Conservation (phyloP, 1,284 basidiomycete genomes). For the Microbotryomycetes sp. region DNA sequence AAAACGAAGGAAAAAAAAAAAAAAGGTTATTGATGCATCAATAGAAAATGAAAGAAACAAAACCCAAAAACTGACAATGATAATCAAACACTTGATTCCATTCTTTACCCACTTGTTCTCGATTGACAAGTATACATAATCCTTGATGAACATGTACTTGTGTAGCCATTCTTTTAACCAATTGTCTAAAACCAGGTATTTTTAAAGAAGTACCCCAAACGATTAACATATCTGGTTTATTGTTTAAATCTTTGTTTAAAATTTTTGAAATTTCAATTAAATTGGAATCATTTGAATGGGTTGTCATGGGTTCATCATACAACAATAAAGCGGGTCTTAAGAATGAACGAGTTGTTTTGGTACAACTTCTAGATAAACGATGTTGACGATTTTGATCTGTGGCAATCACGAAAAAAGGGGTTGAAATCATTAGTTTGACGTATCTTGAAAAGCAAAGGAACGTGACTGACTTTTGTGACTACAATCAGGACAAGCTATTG, state of each 20-base stretch:
- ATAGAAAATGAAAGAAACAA: too few species aligned
- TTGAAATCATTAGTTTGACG: neutral
- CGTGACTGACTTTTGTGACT: slow-evolving; percentile 14
- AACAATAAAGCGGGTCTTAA: slow-evolving; percentile 82
- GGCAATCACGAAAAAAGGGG: slow-evolving; percentile 1
- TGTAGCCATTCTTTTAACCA: slow-evolving; percentile 88
- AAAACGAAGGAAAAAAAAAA: too few species aligned
- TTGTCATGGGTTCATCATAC: slow-evolving; percentile 62
- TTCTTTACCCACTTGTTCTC: slow-evolving; percentile 64
- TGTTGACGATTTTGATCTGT: too few species aligned
- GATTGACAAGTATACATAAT: slow-evolving; percentile 80
- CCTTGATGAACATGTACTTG: slow-evolving; percentile 57
- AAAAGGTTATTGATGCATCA: too few species aligned
- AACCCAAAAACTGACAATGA: slow-evolving; percentile 45
- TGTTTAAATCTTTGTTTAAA: slow-evolving; percentile 61
- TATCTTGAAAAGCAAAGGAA: neutral
- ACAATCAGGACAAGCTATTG: slow-evolving; percentile 21
- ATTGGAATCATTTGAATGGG: slow-evolving; percentile 52
- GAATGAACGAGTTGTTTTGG: slow-evolving; percentile 61
- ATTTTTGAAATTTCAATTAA: slow-evolving; percentile 77
- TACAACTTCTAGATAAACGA: slow-evolving; percentile 66
- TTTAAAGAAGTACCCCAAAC: slow-evolving; percentile 96
- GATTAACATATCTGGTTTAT: slow-evolving; percentile 78
- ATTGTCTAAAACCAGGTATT: slow-evolving; percentile 83
- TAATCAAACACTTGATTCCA: slow-evolving; percentile 83